phyloP scores from a whole-genome alignment of 495 filamentous ascomycete genomes.

The Neurospora hispaniola region DNA sequence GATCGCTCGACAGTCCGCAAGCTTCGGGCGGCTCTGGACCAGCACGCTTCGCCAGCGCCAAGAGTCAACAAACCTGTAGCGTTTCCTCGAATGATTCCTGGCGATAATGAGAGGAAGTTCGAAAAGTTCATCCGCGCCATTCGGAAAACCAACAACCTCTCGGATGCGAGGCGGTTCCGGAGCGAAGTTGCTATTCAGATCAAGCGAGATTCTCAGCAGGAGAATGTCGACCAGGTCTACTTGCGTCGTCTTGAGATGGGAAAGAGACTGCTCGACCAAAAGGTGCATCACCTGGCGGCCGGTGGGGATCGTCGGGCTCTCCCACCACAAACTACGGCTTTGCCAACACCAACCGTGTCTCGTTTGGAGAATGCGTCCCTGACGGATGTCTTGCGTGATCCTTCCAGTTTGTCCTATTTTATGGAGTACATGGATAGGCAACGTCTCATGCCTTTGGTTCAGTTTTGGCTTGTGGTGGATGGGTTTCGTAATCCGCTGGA shows the following conservation, averaged over 20 bases:
- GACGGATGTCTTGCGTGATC: slow-evolving; percentile 72
- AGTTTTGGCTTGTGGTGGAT: slow-evolving; percentile 98
- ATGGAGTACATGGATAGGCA: slow-evolving; percentile 99
- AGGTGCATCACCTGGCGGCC: slow-evolving; percentile 69
- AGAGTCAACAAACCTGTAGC: slow-evolving; percentile 50
- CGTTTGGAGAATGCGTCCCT: slow-evolving; percentile 61
- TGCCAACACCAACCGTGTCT: slow-evolving; percentile 36
- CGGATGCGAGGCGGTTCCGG: slow-evolving; percentile 82
- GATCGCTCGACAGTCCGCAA: slow-evolving; percentile 94
- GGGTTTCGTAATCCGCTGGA: slow-evolving; percentile 94
- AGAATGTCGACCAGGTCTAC: slow-evolving; percentile 74
- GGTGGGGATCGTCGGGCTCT: slow-evolving; percentile 42
- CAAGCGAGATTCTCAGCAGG: slow-evolving; percentile 69
- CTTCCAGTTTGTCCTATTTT: slow-evolving; percentile 88
- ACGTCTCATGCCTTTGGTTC: slow-evolving; percentile 75
- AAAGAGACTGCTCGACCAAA: slow-evolving; percentile 81
- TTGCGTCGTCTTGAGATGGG: slow-evolving; percentile 82
- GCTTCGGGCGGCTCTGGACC: slow-evolving; percentile 83
- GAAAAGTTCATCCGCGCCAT: slow-evolving; percentile 90
- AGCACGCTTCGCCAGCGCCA: slow-evolving; percentile 81
- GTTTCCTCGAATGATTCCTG: slow-evolving; percentile 45
- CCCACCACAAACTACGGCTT: slow-evolving; percentile 15
- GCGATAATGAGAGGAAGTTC: slow-evolving; percentile 82
- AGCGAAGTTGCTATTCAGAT: slow-evolving; percentile 90
- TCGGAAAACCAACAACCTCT: slow-evolving; percentile 79